Conservation (phyloP, 2,329 filamentous ascomycete genomes). For the Fusarium decemcellulare region DNA sequence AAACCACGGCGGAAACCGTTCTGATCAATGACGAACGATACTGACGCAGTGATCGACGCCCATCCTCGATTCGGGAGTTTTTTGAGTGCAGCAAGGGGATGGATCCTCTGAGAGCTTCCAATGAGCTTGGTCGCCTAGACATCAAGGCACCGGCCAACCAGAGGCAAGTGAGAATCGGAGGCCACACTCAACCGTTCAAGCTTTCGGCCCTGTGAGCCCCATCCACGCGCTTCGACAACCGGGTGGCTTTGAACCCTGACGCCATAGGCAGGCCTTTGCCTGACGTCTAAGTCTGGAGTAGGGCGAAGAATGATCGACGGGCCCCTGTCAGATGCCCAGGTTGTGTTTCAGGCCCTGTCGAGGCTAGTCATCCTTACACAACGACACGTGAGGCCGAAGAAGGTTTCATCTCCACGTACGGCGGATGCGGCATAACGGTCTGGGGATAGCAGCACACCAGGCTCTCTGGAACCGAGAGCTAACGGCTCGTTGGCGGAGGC, state of each 20-base stretch:
- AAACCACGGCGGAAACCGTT: conserved; percentile 19
- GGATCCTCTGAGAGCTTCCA: not conserved
- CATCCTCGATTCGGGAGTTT: conserved; percentile 27
- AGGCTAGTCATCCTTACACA: conserved; percentile 40
- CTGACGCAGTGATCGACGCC: conserved; percentile 29
- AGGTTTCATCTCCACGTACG: conserved; percentile 47
- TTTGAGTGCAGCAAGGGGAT: conserved; percentile 17
- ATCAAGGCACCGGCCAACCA: conserved; percentile 41
- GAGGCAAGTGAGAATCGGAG: conserved; percentile 24
- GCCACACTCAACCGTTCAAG: conserved; percentile 37
- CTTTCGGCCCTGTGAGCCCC: conserved; percentile 38
- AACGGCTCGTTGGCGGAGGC: conserved; percentile 24
- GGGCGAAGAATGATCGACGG: conserved; percentile 37
- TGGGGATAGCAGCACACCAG: conserved; percentile 32
- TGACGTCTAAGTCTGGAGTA: conserved; percentile 31
- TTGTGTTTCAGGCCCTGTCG: conserved; percentile 44
- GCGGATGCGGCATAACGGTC: conserved; percentile 44
- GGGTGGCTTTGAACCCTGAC: conserved; percentile 40
- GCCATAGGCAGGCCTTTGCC: conserved; percentile 32
- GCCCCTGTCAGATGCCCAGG: conserved; percentile 39
- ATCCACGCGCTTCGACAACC: conserved; percentile 36
- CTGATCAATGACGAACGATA: conserved; percentile 16
- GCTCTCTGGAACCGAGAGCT: conserved; percentile 29
- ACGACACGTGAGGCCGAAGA: conserved; percentile 46
- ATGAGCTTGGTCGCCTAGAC: conserved; percentile 34